Percentiles rank a stretch among this genome's conserved stretches.
Evolutionary conservation across 345 rosid genomes (phyloP).

Genomic region (Kernera saxatilis): DNA sequence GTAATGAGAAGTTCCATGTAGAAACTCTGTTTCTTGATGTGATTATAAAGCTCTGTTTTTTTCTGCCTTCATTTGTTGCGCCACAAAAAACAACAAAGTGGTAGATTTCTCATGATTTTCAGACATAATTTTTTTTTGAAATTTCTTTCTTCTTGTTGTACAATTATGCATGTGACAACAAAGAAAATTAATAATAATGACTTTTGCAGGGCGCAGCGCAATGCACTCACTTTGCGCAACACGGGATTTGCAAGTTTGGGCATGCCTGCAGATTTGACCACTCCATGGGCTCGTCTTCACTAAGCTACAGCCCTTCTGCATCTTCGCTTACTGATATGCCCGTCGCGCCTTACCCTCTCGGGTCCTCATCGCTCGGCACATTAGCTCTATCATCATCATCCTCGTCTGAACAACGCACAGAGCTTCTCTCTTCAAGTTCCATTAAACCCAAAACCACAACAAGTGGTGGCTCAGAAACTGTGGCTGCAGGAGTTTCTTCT

Average conservation of each 20-base stretch:
- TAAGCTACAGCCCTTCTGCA: slow-evolving; percentile 68
- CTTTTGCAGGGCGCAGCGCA: slow-evolving; percentile 55
- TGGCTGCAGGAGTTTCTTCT: slow-evolving; percentile 41
- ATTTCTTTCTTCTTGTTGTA: not conserved
- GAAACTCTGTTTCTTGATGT: slow-evolving; percentile 16
- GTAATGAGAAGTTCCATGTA: not conserved
- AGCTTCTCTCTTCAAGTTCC: slow-evolving; percentile 42
- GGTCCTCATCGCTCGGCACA: slow-evolving; percentile 45
- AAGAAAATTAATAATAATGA: not conserved
- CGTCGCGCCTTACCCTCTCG: slow-evolving; percentile 63
- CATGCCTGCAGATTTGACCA: slow-evolving; percentile 77
- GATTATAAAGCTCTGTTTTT: slow-evolving; percentile 4
- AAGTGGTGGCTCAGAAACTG: slow-evolving; percentile 13
- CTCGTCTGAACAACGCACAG: slow-evolving; percentile 36
- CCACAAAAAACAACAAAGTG: not conserved
- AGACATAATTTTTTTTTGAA: not conserved
- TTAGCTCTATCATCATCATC: slow-evolving; percentile 58
- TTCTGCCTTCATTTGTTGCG: not conserved
- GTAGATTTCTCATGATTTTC: not conserved
- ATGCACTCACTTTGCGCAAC: slow-evolving; percentile 57
- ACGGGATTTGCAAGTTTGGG: slow-evolving; percentile 68
- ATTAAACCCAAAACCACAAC: slow-evolving; percentile 35
- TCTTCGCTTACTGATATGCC: slow-evolving; percentile 81
- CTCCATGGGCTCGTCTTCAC: slow-evolving; percentile 41
- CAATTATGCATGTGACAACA: not conserved